Evolutionary conservation across 495 filamentous ascomycete species (phyloP), one percentile per base, ranked within the genome.

Genomic region (Pyrenula massariospora): DNA sequence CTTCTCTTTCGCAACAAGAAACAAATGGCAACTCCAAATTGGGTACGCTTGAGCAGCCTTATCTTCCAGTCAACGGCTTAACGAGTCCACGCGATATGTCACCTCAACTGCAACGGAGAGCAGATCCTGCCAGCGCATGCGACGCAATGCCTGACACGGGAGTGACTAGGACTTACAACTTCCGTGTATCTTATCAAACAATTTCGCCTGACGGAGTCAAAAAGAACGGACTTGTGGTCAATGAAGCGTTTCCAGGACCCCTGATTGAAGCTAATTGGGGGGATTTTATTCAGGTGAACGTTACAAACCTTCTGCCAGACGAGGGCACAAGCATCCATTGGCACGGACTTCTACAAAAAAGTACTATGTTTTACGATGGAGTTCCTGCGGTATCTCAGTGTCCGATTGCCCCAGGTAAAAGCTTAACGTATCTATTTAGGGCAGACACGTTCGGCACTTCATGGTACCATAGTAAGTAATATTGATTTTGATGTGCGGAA

Each of bases 201-300:
- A 58, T 74, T 25, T 57, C 76, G 1, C 78, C 77, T 0, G 78
- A 82, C 65, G 79, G 79, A 42, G 66, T 70, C 42, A 54, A 62
- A 10, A 69, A 74, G 48, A 31, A 64, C 8, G 66, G 68, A 2
- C 58, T 78, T 19, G 61, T 69, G 2, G 61, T 78, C 52, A 79
- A 79, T 61, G 53, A 50, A 5, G 53, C 56, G 25, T 62, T 55
- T 25, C 58, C 58, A 12, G 61, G 60, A 24, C 84, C 84, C 15
- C 80, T 73, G 8, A 72, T 88, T 56, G 67, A 74, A 52, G 83
- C 80, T 8, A 69, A 86, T 56, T 83, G 81, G 77, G 82, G 82
- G 12, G 82, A 86, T 58, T 77, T 60, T 31, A 69, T 87, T 50
- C 55, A 78, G 25, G 66, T 86, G 47, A 77, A 65, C 24, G 79